Percentiles rank a stretch among this genome's conserved stretches.
Evolutionary conservation across 2,329 filamentous ascomycete species (phyloP).

Genomic region (Curvularia hawaiiensis): DNA sequence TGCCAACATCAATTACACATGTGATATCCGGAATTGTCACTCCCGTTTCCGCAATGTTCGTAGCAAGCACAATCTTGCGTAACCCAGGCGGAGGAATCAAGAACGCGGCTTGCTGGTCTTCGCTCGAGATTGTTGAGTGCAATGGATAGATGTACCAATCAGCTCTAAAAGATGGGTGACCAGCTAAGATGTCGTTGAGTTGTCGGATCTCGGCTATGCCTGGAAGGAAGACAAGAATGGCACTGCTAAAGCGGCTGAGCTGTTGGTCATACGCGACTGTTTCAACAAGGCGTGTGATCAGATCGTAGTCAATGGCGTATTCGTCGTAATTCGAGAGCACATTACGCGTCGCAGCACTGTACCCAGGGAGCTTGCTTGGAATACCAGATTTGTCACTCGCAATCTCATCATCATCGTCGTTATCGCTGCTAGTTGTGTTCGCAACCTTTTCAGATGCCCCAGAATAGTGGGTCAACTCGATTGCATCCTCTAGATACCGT

Average conservation of each 20-base stretch:
- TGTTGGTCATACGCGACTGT: conserved; percentile 73
- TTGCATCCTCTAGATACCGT: conserved; percentile 87
- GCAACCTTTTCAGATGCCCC: conserved; percentile 51
- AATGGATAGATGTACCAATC: conserved; percentile 88
- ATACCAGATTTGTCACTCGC: conserved; percentile 61
- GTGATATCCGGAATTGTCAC: conserved; percentile 99
- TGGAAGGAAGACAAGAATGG: conserved; percentile 91
- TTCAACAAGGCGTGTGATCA: conserved; percentile 79
- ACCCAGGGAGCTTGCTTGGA: conserved; percentile 69
- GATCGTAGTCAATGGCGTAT: conserved; percentile 86
- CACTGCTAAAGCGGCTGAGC: conserved; percentile 78
- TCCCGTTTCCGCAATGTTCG: conserved; percentile 97
- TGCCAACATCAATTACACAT: conserved; percentile 94
- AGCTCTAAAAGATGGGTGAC: conserved; percentile 74
- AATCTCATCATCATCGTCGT: conserved; percentile 55
- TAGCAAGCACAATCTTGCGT: conserved; percentile 93
- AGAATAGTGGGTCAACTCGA: conserved; percentile 81
- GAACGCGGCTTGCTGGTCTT: conserved; percentile 95
- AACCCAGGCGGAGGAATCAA: conserved; percentile 78
- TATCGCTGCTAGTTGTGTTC: conserved; percentile 54
- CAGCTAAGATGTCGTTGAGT: conserved; percentile 81
- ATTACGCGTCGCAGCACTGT: conserved; percentile 76
- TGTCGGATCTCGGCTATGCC: conserved; percentile 92
- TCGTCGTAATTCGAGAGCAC: conserved; percentile 82
- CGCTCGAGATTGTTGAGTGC: conserved; percentile 92